Evolutionary conservation across 2,329 filamentous ascomycete species (phyloP), one percentile per base, ranked within the genome.

Genomic region (Xylaria sp.): DNA sequence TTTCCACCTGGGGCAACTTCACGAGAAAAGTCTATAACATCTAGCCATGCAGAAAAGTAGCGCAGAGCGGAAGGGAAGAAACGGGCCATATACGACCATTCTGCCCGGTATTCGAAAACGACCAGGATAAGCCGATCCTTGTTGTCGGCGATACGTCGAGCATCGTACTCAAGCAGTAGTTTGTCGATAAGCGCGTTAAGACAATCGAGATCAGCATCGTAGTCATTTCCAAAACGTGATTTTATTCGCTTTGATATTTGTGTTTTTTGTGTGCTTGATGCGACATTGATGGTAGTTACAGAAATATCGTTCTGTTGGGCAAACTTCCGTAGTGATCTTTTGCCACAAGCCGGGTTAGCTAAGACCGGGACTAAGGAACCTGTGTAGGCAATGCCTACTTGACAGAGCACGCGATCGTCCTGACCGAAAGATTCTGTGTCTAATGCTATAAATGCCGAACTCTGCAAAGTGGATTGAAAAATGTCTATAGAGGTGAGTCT

Each of bases 31-130:
- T 56, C 50, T 56, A 56, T 62, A 47, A 62, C 53, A 63, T 63
- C 61, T 51, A 57, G 44, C 61, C 60, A 62, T 63, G 53, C 61
- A 50, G 53, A 63, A 51, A 63, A 57, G 53, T 63, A 57, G 61
- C 25, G 42, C 42, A 63, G 50, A 49, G 59, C 50, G 29, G 47
- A 61, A 54, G 58, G 39, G 58, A 61, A 61, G 49, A 62, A 62
- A 56, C 20, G 50, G 50, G 50, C 50, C 59, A 62, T 62, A 38
- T 62, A 61, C 49, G 38, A 61, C 45, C 31, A 59, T 59, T 59
- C 56, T 59, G 44, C 56, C 4, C 56, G 20, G 45, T 59, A 59
- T 50, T 59, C 56, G 57, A 61, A 61, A 33, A 61, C 50, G 59
- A 55, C 59, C 29, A 62, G 59, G 50, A 61, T 53, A 54, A 61